Conservation (phyloP, 257 asterid genomes). For the Solanum lycopersicoides region DNA sequence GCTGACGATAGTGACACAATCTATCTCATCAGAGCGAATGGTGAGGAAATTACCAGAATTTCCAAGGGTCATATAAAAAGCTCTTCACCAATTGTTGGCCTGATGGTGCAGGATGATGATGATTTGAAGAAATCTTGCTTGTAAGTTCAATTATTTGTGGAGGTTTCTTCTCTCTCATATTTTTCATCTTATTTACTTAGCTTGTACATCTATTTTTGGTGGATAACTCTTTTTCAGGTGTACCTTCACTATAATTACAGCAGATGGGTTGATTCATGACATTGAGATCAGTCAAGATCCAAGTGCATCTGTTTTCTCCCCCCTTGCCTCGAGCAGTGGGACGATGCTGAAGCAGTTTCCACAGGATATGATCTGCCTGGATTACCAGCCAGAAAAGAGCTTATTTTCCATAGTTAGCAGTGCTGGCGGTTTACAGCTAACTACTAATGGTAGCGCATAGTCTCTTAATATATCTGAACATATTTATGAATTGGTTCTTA, state of each 20-base stretch:
- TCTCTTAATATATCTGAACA: neutral
- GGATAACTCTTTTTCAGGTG: constrained; percentile 49
- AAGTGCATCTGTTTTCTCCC: constrained; percentile 52
- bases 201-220: constrained; percentile 10
- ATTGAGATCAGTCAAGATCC: constrained; percentile 86
- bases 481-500: neutral
- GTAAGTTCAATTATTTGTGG: constrained; percentile 33
- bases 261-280: constrained; percentile 79
- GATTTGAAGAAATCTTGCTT: constrained; percentile 49
- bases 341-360: constrained; percentile 42
- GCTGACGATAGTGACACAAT: constrained; percentile 64
- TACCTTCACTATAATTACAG: constrained; percentile 58
- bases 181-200: constrained; percentile 11
- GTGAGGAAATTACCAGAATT: constrained; percentile 84
- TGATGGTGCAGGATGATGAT: constrained; percentile 52
- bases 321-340: constrained; percentile 28
- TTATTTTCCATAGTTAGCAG: constrained; percentile 49
- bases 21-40: constrained; percentile 71
- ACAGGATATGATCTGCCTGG: constrained; percentile 62
- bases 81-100: constrained; percentile 61
- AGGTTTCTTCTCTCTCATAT: constrained; percentile 6
- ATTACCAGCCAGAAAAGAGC: constrained; percentile 50
- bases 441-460: constrained; percentile 36
- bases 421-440: constrained; percentile 30
- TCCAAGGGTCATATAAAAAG: constrained; percentile 52